These are phyloP conservation scores for Hymenoscyphus scutula DNA, from an alignment of 2,329 filamentous ascomycete species.

Conservation along the genomic window DNA sequence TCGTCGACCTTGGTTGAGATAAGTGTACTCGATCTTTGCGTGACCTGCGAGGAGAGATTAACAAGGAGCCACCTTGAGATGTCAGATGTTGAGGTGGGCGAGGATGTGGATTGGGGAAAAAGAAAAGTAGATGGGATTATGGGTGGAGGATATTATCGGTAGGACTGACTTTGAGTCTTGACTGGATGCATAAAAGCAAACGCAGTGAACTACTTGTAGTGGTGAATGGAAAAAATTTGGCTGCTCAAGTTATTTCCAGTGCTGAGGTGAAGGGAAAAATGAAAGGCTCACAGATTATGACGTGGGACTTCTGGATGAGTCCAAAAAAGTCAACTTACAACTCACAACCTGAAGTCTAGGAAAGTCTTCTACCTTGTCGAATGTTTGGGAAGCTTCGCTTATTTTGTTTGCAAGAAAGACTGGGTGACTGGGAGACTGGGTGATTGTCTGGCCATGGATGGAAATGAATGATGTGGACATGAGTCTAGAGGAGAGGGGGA, in stretches of 20 bases:
- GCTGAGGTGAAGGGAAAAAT: no score
- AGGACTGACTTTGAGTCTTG: neutral
- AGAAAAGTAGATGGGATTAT: neutral
- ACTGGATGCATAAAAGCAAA: no score
- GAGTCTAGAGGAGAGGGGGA: no score
- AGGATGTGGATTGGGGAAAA: neutral
- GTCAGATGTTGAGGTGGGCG: neutral
- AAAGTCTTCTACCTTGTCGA: no score
- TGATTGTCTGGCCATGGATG: no score
- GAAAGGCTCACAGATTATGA: neutral
- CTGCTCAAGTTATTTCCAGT: neutral
- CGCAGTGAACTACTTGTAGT: neutral
- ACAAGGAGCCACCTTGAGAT: neutral
- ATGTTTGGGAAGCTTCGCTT: no score
- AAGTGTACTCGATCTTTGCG: neutral
- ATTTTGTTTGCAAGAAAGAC: no score
- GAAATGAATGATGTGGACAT: no score
- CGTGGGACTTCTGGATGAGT: neutral
- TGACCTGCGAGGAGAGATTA: neutral
- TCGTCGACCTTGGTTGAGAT: no score
- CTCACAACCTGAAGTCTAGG: no score
- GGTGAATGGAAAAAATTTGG: neutral
- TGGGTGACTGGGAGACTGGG: no score
- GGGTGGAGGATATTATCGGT: neutral
- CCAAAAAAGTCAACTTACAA: neutral